These are phyloP conservation scores for Pythium biforme DNA, from an alignment of 352 stramenopile species.

Conservation along the genomic window DNA sequence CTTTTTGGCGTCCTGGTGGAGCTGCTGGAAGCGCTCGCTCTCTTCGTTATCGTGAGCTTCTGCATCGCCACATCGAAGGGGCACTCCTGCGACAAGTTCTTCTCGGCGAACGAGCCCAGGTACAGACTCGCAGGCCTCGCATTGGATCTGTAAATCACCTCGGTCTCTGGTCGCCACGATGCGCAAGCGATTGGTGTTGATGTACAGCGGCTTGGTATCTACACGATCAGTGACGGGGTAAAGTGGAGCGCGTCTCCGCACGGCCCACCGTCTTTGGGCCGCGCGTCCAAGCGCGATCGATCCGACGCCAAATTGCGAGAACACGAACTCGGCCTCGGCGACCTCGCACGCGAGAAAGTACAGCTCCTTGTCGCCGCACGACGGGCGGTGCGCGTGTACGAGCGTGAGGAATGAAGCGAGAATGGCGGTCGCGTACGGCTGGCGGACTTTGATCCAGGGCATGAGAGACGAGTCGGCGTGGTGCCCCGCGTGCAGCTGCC, in stretches of 20 bases:
- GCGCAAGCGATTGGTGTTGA: constrained; percentile 67
- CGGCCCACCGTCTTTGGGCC: constrained; percentile 34
- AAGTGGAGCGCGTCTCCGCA: constrained; percentile 63
- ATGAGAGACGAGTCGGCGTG: constrained; percentile 76
- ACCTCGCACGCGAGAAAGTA: constrained; percentile 73
- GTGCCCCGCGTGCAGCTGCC: constrained; percentile 61
- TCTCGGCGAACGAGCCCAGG: constrained; percentile 40
- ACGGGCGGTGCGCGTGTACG: constrained; percentile 25
- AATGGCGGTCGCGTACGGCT: constrained; percentile 70
- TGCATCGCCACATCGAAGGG: constrained; percentile 49
- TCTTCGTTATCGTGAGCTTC: constrained; percentile 34
- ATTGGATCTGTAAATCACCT: constrained; percentile 46
- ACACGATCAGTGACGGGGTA: constrained; percentile 34
- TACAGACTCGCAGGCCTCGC: constrained; percentile 50
- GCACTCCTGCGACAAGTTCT: constrained; percentile 46
- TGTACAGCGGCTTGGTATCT: constrained; percentile 41
- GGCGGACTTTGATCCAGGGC: constrained; percentile 64
- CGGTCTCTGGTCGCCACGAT: constrained; percentile 33
- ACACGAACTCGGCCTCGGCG: constrained; percentile 61
- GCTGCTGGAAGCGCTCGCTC: constrained; percentile 37
- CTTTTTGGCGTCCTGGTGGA: constrained; percentile 27
- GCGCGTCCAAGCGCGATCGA: constrained; percentile 43
- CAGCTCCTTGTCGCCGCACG: constrained; percentile 75
- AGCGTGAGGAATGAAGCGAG: constrained; percentile 51
- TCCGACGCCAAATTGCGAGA: constrained; percentile 65